These are phyloP conservation scores for Balamuthia mandrillaris DNA, from an alignment of 208 protist species.

Conservation along the genomic window DNA sequence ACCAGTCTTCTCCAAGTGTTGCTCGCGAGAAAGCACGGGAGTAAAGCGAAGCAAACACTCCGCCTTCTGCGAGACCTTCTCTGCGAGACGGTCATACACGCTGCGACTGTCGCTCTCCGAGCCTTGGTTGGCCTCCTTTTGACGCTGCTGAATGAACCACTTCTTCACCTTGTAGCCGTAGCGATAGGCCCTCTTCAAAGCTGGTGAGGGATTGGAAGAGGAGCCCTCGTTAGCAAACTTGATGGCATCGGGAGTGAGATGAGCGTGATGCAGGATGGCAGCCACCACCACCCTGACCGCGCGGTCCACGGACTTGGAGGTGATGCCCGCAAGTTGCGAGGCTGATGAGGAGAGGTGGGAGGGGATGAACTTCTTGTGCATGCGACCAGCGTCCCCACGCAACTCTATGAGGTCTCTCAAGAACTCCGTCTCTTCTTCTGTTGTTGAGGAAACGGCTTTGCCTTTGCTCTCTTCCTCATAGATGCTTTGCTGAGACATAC, in stretches of 20 bases:
- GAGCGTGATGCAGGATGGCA: background rate
- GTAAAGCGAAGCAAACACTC: too few relatives aligned
- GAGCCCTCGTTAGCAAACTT: background rate
- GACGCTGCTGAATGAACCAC: slow-evolving; percentile 1
- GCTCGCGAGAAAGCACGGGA: too few relatives aligned
- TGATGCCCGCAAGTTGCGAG: background rate
- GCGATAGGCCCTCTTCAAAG: slow-evolving; percentile 1
- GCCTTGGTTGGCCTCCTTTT: background rate
- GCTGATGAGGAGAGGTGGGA: background rate
- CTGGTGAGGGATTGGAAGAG: background rate
- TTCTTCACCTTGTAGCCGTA: slow-evolving; percentile 22
- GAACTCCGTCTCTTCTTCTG: background rate
- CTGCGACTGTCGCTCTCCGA: too few relatives aligned
- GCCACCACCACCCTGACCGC: background rate
- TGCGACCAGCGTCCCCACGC: background rate
- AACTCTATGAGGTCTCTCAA: background rate
- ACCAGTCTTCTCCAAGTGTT: too few relatives aligned
- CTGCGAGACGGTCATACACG: too few relatives aligned
- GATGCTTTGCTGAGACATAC: background rate
- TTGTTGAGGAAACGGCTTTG: too few relatives aligned
- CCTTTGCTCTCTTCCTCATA: too few relatives aligned
- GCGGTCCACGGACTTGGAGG: slow-evolving; percentile 1
- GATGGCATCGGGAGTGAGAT: background rate
- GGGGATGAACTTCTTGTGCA: background rate
- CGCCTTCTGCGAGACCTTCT: too few relatives aligned